Percentiles rank a stretch among this genome's conserved stretches.
Evolutionary conservation across 257 asterid genomes (phyloP).

Genomic region (Plantago elongata): DNA sequence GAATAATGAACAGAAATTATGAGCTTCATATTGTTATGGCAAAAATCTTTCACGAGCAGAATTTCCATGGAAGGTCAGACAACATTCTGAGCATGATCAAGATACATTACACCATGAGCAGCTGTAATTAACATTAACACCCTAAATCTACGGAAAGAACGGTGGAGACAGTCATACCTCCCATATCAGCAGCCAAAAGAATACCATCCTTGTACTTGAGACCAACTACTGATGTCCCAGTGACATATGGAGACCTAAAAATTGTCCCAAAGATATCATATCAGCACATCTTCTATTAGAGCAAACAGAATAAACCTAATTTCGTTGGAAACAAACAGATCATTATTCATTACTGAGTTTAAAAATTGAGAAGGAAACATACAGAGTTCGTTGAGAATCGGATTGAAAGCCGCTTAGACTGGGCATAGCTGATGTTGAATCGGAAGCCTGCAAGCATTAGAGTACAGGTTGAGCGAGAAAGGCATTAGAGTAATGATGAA

Average conservation of each 20-base stretch:
- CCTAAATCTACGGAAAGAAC: neutral
- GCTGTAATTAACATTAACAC: neutral
- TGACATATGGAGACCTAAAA: slow-evolving; percentile 73
- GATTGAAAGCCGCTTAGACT: slow-evolving; percentile 51
- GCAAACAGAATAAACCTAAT: no score
- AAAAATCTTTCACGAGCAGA: no score
- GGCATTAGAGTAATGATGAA: neutral
- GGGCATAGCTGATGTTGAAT: slow-evolving; percentile 42
- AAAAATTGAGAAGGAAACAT: no score
- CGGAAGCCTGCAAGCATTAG: slow-evolving; percentile 37
- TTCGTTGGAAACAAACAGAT: neutral
- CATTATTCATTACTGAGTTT: neutral
- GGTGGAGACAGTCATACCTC: slow-evolving; percentile 56
- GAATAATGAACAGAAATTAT: no score
- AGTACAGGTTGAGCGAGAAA: slow-evolving; percentile 1
- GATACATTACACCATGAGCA: neutral
- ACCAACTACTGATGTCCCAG: slow-evolving; percentile 89
- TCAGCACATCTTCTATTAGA: no score
- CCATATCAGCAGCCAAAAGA: slow-evolving; percentile 92
- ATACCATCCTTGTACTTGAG: slow-evolving; percentile 93
- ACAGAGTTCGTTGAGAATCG: slow-evolving; percentile 77
- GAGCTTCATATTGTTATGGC: no score
- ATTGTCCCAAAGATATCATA: neutral
- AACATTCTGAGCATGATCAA: no score
- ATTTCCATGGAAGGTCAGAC: no score